These are phyloP conservation scores for Rhodomyrtus tomentosa DNA, from an alignment of 345 rosid genomes.

Conservation along the genomic window DNA sequence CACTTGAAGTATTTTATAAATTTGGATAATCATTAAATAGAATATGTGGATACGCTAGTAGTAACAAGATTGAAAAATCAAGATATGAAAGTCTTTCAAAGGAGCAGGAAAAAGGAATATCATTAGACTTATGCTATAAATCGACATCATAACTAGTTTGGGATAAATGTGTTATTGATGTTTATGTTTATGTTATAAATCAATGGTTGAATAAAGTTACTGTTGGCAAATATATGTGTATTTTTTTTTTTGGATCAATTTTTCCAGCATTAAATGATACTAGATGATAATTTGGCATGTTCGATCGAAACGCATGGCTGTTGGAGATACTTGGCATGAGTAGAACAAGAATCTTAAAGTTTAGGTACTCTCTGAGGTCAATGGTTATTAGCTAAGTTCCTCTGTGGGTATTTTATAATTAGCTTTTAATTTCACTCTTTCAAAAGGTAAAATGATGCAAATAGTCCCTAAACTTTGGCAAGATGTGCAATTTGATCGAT, in stretches of 20 bases:
- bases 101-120: neutral
- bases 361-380: neutral
- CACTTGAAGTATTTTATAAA: neutral
- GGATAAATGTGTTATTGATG: too few relatives aligned
- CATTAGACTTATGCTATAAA: neutral
- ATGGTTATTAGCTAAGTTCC: neutral
- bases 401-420: neutral
- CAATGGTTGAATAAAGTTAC: neutral
- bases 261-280: neutral
- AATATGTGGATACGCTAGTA: neutral
- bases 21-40: neutral
- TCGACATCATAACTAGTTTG: too few relatives aligned
- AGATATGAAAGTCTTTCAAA: neutral
- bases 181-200: neutral
- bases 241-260: neutral
- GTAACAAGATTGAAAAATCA: neutral
- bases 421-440: neutral
- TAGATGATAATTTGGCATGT: neutral
- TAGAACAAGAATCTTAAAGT: neutral
- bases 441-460: too few relatives aligned
- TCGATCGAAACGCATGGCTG: neutral
- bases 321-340: neutral
- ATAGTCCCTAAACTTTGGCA: too few relatives aligned
- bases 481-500: too few relatives aligned
- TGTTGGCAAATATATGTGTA: too few relatives aligned